Evolutionary conservation across 2,329 filamentous ascomycete genomes (phyloP).

Genomic region (Aureobasidium vineae): DNA sequence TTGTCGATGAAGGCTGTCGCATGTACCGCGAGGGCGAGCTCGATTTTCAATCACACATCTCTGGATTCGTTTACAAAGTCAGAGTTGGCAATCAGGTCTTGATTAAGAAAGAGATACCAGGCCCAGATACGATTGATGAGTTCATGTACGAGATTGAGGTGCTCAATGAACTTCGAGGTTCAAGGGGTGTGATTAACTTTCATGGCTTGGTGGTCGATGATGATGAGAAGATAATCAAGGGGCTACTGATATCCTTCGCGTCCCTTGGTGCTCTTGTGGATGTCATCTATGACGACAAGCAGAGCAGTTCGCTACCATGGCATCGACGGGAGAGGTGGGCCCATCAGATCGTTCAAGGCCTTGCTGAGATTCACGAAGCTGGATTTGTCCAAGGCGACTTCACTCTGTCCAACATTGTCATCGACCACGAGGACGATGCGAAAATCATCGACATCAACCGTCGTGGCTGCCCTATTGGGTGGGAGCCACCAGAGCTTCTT

Average conservation of each 20-base stretch:
- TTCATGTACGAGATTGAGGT: slow-evolving; percentile 98
- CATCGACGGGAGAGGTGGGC: slow-evolving; percentile 79
- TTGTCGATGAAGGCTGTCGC: slow-evolving; percentile 56
- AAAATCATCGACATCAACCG: slow-evolving; percentile 99
- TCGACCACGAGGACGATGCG: slow-evolving; percentile 78
- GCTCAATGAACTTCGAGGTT: slow-evolving; percentile 71
- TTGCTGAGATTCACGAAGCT: slow-evolving; percentile 90
- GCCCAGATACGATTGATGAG: slow-evolving; percentile 91
- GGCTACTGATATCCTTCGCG: slow-evolving; percentile 84
- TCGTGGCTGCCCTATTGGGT: slow-evolving; percentile 92
- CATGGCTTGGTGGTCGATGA: slow-evolving; percentile 88
- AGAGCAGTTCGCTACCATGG: slow-evolving; percentile 60
- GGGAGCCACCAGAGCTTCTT: slow-evolving; percentile 92
- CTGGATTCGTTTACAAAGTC: slow-evolving; percentile 97
- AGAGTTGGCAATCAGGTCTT: slow-evolving; percentile 64
- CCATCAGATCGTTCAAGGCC: slow-evolving; percentile 80
- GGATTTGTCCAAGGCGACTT: slow-evolving; percentile 98
- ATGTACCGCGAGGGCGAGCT: slow-evolving; percentile 71
- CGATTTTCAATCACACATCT: slow-evolving; percentile 86
- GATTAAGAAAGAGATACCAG: slow-evolving; percentile 98
- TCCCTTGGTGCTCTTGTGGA: slow-evolving; percentile 86
- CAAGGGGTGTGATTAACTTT: slow-evolving; percentile 77
- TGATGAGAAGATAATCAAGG: slow-evolving; percentile 69
- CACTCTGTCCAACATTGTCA: slow-evolving; percentile 94
- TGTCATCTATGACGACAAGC: slow-evolving; percentile 76